Evolutionary conservation across 164 flowering plant species (phyloP).

Genomic region (Brasenia schreberi): DNA sequence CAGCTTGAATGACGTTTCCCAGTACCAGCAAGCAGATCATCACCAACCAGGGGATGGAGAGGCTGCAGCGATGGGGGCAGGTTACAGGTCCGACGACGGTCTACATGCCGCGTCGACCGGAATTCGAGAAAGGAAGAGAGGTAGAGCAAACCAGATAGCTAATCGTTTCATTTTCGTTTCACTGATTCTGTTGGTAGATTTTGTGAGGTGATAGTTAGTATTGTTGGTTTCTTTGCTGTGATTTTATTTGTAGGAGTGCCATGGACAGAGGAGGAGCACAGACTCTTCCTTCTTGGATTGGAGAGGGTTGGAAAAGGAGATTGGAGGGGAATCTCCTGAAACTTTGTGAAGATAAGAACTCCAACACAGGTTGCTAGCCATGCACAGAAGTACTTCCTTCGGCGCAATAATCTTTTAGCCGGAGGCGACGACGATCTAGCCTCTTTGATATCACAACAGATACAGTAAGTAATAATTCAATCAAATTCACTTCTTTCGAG

Average conservation of each 20-base stretch:
- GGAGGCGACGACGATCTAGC: constrained; percentile 21
- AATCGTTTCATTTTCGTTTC: neutral
- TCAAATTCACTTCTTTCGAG: neutral
- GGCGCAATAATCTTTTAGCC: constrained; percentile 9
- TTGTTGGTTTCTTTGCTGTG: too few relatives aligned
- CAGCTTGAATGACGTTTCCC: constrained; percentile 64
- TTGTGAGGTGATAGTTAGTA: neutral
- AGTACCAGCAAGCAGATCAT: constrained; percentile 30
- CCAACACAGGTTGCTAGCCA: constrained; percentile 39
- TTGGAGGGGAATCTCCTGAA: constrained; percentile 34
- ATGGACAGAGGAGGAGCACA: constrained; percentile 37
- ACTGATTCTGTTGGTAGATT: neutral
- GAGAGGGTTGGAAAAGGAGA: constrained; percentile 30
- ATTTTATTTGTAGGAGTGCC: constrained; percentile 16
- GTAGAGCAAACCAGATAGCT: constrained; percentile 13
- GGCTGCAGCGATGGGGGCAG: constrained; percentile 20
- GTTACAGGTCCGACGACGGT: constrained; percentile 80
- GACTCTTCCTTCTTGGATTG: constrained; percentile 22
- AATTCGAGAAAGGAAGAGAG: constrained; percentile 80
- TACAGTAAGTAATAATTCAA: neutral
- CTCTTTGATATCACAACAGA: constrained; percentile 19
- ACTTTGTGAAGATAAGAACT: constrained; percentile 26
- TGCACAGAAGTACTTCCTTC: constrained; percentile 31
- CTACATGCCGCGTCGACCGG: constrained; percentile 56
- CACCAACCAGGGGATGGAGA: constrained; percentile 4